phyloP scores from a whole-genome alignment of 2,329 filamentous ascomycete genomes.

The Microcyclospora tardicrescens region DNA sequence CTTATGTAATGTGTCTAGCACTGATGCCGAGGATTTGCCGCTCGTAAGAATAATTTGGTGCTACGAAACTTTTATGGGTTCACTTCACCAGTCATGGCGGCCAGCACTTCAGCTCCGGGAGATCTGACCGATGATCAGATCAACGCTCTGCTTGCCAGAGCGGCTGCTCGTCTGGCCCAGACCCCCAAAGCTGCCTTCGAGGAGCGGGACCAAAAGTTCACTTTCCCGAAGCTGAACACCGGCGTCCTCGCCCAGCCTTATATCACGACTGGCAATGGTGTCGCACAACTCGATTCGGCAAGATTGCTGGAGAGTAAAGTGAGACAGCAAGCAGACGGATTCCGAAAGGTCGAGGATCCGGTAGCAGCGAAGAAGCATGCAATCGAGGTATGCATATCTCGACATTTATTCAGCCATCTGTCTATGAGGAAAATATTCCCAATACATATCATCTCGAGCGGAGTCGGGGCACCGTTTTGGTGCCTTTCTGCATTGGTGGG shows the following conservation, averaged over 20 bases:
- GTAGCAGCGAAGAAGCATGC: conserved; percentile 32
- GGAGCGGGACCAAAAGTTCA: conserved; percentile 21
- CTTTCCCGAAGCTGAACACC: conserved; percentile 39
- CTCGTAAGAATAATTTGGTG: too few relatives aligned
- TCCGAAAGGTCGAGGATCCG: conserved; percentile 42
- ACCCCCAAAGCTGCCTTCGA: conserved; percentile 19
- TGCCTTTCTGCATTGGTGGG: conserved; percentile 58
- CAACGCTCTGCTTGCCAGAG: conserved; percentile 48
- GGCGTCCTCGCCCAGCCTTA: conserved; percentile 40
- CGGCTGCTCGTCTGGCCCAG: conserved; percentile 44
- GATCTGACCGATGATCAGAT: conserved; percentile 52
- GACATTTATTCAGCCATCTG: conserved; percentile 13
- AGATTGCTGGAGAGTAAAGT: conserved; percentile 38
- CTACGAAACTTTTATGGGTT: too few relatives aligned
- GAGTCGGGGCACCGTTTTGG: conserved; percentile 68
- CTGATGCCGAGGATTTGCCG: too few relatives aligned
- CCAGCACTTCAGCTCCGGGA: conserved; percentile 15
- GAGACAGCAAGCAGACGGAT: conserved; percentile 27
- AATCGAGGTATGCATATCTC: conserved; percentile 38
- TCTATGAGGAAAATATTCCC: conserved; percentile 67
- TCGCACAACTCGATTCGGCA: conserved; percentile 41
- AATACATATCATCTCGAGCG: conserved; percentile 52
- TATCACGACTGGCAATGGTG: conserved; percentile 38
- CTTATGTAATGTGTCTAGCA: too few relatives aligned
- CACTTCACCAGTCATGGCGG: neutral